A percentile compares a stretch with the other conserved stretches of the same genome.
Evolutionary conservation across 331 rosid species (phyloP).

Genomic region (Acacia concinna): DNA sequence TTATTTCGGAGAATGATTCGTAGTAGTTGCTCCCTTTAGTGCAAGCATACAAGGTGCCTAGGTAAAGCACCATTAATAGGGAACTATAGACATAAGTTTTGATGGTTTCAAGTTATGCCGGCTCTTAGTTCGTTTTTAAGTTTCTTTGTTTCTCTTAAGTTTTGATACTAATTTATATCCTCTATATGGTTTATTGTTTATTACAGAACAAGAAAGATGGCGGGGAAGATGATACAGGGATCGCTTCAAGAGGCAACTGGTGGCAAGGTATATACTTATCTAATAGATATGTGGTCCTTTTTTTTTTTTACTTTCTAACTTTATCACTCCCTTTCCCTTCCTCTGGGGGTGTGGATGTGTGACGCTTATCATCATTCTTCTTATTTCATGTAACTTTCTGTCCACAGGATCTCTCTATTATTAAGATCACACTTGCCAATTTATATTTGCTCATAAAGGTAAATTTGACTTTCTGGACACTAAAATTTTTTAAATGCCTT

Average conservation of each 20-base stretch:
- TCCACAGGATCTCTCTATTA: slow-evolving; percentile 83
- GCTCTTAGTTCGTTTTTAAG: not conserved
- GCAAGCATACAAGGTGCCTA: not conserved
- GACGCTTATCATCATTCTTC: not conserved
- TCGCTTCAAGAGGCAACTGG: slow-evolving; percentile 93
- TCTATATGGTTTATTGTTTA: not conserved
- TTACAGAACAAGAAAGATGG: slow-evolving; percentile 68
- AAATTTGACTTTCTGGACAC: not conserved
- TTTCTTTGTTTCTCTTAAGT: not conserved
- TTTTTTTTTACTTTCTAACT: not conserved
- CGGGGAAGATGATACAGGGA: slow-evolving; percentile 78
- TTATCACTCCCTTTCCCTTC: not conserved
- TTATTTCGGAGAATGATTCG: not conserved
- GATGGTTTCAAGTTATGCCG: too few species aligned
- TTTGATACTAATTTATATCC: not conserved
- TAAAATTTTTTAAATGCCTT: not conserved
- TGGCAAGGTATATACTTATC: slow-evolving; percentile 75
- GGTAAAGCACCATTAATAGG: not conserved
- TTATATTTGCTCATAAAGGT: slow-evolving; percentile 49
- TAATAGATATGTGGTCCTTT: not conserved
- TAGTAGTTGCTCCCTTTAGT: not conserved
- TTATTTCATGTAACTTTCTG: slow-evolving; percentile 20
- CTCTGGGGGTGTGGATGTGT: not conserved
- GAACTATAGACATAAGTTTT: too few species aligned
- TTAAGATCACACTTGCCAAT: slow-evolving; percentile 46